Evolutionary conservation across 2,329 filamentous ascomycete genomes (phyloP), one percentile per base, ranked within the genome.

Genomic region (Colletotrichum lindemuthianum): DNA sequence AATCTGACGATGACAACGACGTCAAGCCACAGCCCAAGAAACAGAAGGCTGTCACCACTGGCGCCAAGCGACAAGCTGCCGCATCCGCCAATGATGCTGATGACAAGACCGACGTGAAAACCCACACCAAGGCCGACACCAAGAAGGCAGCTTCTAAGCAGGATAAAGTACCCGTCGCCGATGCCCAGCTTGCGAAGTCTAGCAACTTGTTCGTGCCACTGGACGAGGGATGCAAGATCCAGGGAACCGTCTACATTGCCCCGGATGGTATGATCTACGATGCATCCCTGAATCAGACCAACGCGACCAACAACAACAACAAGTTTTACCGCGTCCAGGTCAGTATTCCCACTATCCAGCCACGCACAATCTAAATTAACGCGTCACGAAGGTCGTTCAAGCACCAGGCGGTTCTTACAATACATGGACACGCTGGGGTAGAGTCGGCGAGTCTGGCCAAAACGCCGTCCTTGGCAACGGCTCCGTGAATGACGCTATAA

Each of bases 251-350:
- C 37, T 88, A 90, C 71, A 85, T 95, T 60, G 90, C 90, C 65
- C 77, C 84, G 1, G 76, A 84, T 43, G 87, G 88, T 16, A 77
- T 90, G 59, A 92, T 95, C 51, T 95, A 87, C 74, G 92, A 96
- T 72, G 92, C 91, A 0, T 88, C 90, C 0, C 80, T 96, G 49
- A 96, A 94, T 69, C 90, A 94, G 73, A 91, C 92, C 10, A 91
- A 93, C 69, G 81, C 91, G 0, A 78, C 81, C 0, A 77, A 83
- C 50, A 96, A 95, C 72, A 91, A 91, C 76, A 95, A 96, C 76
- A 96, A 96, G 69, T 95, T 94, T 74, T 95, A 94, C 72, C 86
- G 87, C 34, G 75, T 93, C 34, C 91, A 95, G 80, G 80, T 92
- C 67, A 71, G 74, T 69, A 24, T 3, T 24, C 24, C 24, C 24